Conservation (phyloP, 441 rosid genomes). For the Arabidopsis lyrata region DNA sequence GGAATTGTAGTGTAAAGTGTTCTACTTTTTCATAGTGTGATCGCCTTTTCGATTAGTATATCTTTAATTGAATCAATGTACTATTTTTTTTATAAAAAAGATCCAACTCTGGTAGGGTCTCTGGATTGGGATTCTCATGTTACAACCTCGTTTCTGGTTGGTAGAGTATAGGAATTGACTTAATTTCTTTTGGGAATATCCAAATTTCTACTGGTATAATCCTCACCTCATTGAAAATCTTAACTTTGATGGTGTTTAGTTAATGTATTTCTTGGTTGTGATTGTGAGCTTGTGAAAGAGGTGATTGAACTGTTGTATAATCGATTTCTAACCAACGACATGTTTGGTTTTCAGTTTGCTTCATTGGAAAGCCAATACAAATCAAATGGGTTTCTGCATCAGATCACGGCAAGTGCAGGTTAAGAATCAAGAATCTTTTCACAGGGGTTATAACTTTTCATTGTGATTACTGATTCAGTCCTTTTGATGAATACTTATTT, state of each 20-base stretch:
- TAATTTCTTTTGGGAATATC: neutral
- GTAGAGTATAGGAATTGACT: neutral
- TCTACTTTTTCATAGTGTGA: neutral
- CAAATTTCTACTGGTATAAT: neutral
- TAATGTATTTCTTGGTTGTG: neutral
- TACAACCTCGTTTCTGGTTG: slow-evolving; percentile 19
- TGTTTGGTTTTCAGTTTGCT: slow-evolving; percentile 58
- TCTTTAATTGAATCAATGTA: slow-evolving; percentile 22
- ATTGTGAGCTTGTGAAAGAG: slow-evolving; percentile 12
- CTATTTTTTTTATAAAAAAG: slow-evolving; percentile 7
- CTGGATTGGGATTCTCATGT: slow-evolving; percentile 33
- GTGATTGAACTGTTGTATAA: neutral
- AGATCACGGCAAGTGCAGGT: slow-evolving; percentile 73
- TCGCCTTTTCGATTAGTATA: slow-evolving; percentile 5
- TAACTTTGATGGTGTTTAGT: neutral
- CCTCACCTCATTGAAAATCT: neutral
- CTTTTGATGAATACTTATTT: slow-evolving; percentile 27
- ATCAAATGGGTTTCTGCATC: slow-evolving; percentile 51
- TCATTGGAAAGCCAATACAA: slow-evolving; percentile 51
- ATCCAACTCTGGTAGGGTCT: slow-evolving; percentile 46
- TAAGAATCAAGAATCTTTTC: slow-evolving; percentile 32
- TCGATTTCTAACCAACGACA: slow-evolving; percentile 34
- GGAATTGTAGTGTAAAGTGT: slow-evolving; percentile 27
- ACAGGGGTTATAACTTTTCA: slow-evolving; percentile 4
- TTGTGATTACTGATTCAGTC: slow-evolving; percentile 8